Conservation (phyloP, 1,139 yeast genomes). For the Wickerhamomyces sp. region DNA sequence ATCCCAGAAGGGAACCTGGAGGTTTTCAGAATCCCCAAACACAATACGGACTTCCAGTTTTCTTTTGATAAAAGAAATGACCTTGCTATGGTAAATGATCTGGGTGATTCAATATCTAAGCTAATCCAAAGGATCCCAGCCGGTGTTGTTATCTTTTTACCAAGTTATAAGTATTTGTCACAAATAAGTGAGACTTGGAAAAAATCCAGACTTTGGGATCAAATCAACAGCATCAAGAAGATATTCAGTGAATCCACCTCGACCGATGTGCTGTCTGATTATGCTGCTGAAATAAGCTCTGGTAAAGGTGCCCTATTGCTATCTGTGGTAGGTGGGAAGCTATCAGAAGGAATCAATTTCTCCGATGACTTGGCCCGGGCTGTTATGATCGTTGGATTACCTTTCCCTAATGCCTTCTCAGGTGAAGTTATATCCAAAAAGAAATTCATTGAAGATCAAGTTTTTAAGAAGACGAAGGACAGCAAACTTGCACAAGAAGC, state of each 20-base stretch:
- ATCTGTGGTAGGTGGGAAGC: conserved; percentile 89
- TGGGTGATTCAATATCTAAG: conserved; percentile 49
- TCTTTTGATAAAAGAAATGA: conserved; percentile 62
- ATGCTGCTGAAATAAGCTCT: conserved; percentile 34
- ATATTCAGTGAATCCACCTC: conserved; percentile 56
- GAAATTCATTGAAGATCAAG: conserved; percentile 53
- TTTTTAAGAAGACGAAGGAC: conserved; percentile 23
- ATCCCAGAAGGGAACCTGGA: conserved; percentile 67
- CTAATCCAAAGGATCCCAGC: conserved; percentile 50
- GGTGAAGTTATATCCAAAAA: conserved; percentile 79
- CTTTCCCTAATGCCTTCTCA: conserved; percentile 81
- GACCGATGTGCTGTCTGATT: conserved; percentile 45
- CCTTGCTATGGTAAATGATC: conserved; percentile 37
- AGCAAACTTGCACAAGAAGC: conserved; percentile 25
- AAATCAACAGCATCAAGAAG: conserved; percentile 36
- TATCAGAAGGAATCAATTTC: conserved; percentile 94
- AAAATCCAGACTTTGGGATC: conserved; percentile 28
- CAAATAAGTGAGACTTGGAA: conserved; percentile 52
- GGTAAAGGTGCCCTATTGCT: conserved; percentile 61
- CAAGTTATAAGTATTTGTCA: conserved; percentile 73
- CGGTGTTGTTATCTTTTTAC: conserved; percentile 81
- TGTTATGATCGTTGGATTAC: conserved; percentile 83
- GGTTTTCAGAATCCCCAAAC: conserved; percentile 47
- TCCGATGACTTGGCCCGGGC: conserved; percentile 83
- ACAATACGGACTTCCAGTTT: conserved; percentile 47